phyloP scores from a whole-genome alignment of 2,329 filamentous ascomycete species.

The Cadophora gregata region DNA sequence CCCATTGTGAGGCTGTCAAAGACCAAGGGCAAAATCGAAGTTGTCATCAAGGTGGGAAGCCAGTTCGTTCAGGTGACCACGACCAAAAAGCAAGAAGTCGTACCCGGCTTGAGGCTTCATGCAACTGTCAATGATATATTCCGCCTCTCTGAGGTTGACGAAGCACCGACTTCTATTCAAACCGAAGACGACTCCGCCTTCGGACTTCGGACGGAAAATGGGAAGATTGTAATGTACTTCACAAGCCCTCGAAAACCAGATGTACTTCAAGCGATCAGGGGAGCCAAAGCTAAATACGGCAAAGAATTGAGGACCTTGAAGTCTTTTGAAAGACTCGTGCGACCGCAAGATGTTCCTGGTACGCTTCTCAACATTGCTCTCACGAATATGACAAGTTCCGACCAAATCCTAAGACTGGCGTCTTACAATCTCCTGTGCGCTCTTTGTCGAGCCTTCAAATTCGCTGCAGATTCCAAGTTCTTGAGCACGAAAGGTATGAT shows the following conservation, averaged over 20 bases:
- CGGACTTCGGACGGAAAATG: conserved; percentile 70
- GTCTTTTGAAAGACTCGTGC: conserved; percentile 67
- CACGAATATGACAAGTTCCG: conserved; percentile 68
- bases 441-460: conserved; percentile 71
- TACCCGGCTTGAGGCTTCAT: conserved; percentile 64
- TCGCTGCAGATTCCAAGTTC: conserved; percentile 64
- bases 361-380: conserved; percentile 71
- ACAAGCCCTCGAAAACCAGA: conserved; percentile 69
- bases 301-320: conserved; percentile 67
- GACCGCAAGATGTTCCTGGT: conserved; percentile 73
- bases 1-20: conserved; percentile 70
- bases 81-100: conserved; percentile 70
- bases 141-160: conserved; percentile 69
- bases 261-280: conserved; percentile 66
- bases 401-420: conserved; percentile 64
- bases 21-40: conserved; percentile 73
- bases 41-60: conserved; percentile 70
- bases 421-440: conserved; percentile 73
- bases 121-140: conserved; percentile 75
- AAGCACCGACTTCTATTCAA: conserved; percentile 67
- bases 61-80: conserved; percentile 75
- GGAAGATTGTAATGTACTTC: conserved; percentile 75
- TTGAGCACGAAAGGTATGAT: conserved; percentile 64
- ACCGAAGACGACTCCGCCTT: conserved; percentile 72
- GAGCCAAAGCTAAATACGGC: conserved; percentile 67